A percentile compares a stretch with the other conserved stretches of the same genome.
phyloP scores from a whole-genome alignment of 495 filamentous ascomycete species.

The Hypoxylon cercidicola region DNA sequence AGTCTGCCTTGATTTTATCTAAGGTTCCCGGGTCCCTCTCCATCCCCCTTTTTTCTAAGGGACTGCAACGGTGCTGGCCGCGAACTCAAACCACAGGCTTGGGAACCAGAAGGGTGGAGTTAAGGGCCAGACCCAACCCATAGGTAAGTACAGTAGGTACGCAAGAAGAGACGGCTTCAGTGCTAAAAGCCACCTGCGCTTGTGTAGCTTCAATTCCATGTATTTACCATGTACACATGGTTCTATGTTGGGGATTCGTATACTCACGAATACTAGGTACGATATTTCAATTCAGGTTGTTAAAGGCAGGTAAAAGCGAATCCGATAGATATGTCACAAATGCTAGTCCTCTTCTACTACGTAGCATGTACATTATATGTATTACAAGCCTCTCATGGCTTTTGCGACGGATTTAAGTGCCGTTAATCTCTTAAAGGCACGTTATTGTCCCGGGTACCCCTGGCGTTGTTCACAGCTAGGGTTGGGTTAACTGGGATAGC shows the following conservation, averaged over 20 bases:
- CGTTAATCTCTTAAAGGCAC: constrained; percentile 23
- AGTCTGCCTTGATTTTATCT: constrained; percentile 2
- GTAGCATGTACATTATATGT: constrained; percentile 3
- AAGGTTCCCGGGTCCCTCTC: constrained; percentile 8
- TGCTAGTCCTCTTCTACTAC: background rate
- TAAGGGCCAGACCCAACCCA: constrained; percentile 4
- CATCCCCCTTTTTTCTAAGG: constrained; percentile 2
- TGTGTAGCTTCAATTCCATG: background rate
- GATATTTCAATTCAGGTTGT: background rate
- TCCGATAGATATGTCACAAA: background rate
- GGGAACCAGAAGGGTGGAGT: constrained; percentile 30
- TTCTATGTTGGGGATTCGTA: background rate
- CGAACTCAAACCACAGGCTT: constrained; percentile 37
- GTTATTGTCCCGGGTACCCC: constrained; percentile 27
- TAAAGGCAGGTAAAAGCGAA: constrained; percentile 1
- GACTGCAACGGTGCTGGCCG: constrained; percentile 25
- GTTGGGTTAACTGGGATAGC: constrained; percentile 37
- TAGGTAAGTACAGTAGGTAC: constrained; percentile 2
- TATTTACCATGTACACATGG: background rate
- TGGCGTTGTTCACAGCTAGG: constrained; percentile 29
- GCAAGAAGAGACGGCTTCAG: constrained; percentile 10
- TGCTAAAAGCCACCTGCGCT: constrained; percentile 1
- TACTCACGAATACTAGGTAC: background rate
- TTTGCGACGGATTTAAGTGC: constrained; percentile 22
- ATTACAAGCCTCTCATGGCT: constrained; percentile 2